Conservation (phyloP, 2,329 filamentous ascomycete genomes). For the Pseudohalonectria lignicola region DNA sequence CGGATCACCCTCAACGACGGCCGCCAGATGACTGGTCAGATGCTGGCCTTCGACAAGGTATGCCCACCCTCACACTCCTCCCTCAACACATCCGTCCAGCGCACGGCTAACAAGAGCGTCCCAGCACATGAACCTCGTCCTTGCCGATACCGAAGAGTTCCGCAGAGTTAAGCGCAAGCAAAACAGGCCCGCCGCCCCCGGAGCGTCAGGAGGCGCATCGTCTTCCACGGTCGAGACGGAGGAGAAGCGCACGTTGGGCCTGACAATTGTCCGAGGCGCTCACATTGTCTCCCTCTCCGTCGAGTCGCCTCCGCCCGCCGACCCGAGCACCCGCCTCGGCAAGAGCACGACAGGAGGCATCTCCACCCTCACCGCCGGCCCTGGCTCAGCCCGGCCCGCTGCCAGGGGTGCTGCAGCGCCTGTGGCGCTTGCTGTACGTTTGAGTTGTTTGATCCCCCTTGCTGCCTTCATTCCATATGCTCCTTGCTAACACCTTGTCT, state of each 20-base stretch:
- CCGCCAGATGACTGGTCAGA: slow-evolving; percentile 92
- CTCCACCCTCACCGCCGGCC: slow-evolving; percentile 65
- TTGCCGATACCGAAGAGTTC: slow-evolving; percentile 97
- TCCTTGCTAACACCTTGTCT: not conserved
- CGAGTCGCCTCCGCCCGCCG: slow-evolving; percentile 88
- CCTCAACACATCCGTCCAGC: not conserved
- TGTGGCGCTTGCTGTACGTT: slow-evolving; percentile 65
- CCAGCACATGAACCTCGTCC: slow-evolving; percentile 97
- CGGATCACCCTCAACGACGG: slow-evolving; percentile 90
- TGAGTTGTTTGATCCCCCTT: no score
- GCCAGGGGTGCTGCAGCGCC: slow-evolving; percentile 65
- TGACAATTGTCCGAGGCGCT: slow-evolving; percentile 89
- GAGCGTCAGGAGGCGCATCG: slow-evolving; percentile 35
- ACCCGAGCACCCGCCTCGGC: slow-evolving; percentile 82
- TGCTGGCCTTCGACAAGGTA: slow-evolving; percentile 98
- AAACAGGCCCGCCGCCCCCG: slow-evolving; percentile 57
- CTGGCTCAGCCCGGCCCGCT: slow-evolving; percentile 83
- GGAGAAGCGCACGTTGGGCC: slow-evolving; percentile 92
- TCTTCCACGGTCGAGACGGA: slow-evolving; percentile 69
- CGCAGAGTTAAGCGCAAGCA: slow-evolving; percentile 80
- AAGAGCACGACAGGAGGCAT: slow-evolving; percentile 59
- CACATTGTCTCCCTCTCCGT: slow-evolving; percentile 92
- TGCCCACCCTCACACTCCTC: slow-evolving; percentile 3
- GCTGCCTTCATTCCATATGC: not conserved
- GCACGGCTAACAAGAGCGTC: slow-evolving; percentile 1